Evolutionary conservation across 73 alveolate genomes (phyloP).

Genomic region (Uronychia setigera): DNA sequence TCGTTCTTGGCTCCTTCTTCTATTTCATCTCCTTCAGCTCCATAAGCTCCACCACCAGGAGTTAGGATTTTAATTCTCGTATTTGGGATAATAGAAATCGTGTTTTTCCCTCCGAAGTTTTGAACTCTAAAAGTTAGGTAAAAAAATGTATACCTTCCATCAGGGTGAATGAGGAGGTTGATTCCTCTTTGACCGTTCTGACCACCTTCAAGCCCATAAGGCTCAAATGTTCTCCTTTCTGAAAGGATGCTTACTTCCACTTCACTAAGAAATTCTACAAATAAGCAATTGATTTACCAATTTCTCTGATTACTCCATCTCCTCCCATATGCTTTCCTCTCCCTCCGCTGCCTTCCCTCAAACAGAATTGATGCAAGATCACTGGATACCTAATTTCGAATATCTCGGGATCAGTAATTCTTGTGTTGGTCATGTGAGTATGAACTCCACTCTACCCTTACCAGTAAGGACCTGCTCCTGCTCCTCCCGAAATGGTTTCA

Average conservation of each 20-base stretch:
- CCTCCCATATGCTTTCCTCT: conserved; percentile 87
- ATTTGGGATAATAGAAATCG: conserved; percentile 52
- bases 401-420: conserved; percentile 92
- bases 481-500: conserved; percentile 94
- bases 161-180: conserved; percentile 65
- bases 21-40: conserved; percentile 45
- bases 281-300: not conserved
- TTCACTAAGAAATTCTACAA: conserved; percentile 58
- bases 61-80: conserved; percentile 64
- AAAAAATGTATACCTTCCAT: conserved; percentile 25
- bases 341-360: conserved; percentile 88
- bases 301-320: conserved; percentile 88
- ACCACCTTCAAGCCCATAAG: conserved; percentile 92
- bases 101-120: conserved; percentile 79
- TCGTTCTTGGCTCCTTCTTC: too few relatives aligned
- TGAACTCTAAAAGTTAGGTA: not conserved
- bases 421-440: conserved; percentile 94
- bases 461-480: conserved; percentile 93
- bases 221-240: conserved; percentile 88
- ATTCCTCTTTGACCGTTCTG: conserved; percentile 77
- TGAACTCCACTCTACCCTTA: conserved; percentile 86
- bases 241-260: conserved; percentile 71
- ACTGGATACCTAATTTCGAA: conserved; percentile 91
- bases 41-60: conserved; percentile 96
- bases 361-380: conserved; percentile 57